Conservation (phyloP, 345 rosid species). For the Eucalyptus grandis region DNA sequence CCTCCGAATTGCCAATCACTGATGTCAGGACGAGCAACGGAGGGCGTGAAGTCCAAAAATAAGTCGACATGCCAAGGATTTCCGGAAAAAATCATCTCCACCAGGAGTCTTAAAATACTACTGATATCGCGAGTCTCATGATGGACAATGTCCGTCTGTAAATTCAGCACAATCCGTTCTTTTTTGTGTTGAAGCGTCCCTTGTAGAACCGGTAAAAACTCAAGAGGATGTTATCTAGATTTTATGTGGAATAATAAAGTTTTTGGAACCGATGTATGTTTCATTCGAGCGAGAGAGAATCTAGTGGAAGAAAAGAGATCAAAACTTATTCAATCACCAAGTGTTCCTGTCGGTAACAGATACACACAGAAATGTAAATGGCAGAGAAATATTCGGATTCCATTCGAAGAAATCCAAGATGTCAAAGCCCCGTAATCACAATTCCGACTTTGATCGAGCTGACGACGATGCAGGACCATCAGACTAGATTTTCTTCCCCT, state of each 20-base stretch:
- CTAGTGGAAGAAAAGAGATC: not conserved
- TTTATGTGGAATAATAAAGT: not conserved
- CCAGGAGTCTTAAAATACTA: not conserved
- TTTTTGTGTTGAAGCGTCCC: not conserved
- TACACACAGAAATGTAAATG: not conserved
- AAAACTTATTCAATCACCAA: not conserved
- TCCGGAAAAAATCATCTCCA: not conserved
- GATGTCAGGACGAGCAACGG: not conserved
- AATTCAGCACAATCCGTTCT: not conserved
- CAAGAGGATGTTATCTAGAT: not conserved
- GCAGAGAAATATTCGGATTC: not conserved
- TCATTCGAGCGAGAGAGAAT: not conserved
- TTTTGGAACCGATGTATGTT: not conserved
- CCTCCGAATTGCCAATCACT: conserved; percentile 34
- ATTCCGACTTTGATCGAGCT: not conserved
- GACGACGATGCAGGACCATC: not conserved
- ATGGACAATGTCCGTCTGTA: not conserved
- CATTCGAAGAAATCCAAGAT: not conserved
- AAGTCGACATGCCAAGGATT: not conserved
- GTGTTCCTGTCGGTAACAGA: not conserved
- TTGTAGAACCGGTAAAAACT: not conserved
- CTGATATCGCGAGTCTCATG: not conserved
- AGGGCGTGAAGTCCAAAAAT: not conserved
- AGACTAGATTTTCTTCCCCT: not conserved
- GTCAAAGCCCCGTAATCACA: not conserved